These are phyloP conservation scores for Drechslerella coelobrocha DNA, from an alignment of 2,329 filamentous ascomycete species.

Conservation along the genomic window DNA sequence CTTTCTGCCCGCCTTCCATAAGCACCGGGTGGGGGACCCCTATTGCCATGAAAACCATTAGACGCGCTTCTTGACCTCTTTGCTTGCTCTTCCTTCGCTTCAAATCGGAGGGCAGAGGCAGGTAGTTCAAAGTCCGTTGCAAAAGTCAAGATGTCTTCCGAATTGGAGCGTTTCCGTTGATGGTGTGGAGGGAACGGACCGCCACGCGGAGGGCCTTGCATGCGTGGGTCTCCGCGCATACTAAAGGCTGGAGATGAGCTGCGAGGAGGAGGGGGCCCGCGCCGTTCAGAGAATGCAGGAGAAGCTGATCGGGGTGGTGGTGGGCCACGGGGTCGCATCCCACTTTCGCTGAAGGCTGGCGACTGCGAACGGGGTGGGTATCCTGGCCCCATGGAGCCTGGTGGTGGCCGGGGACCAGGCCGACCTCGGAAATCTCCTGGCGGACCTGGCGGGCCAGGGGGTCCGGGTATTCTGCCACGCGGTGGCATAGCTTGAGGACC, in stretches of 20 bases:
- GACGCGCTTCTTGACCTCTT: slow-evolving; percentile 28
- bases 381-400: slow-evolving; percentile 41
- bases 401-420: slow-evolving; percentile 30
- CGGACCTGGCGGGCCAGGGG: slow-evolving; percentile 6
- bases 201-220: slow-evolving; percentile 17
- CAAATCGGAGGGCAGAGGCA: slow-evolving; percentile 11
- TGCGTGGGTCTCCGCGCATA: slow-evolving; percentile 36
- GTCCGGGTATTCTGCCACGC: slow-evolving; percentile 20
- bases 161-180: slow-evolving; percentile 41
- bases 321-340: slow-evolving; percentile 33
- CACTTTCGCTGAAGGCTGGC: slow-evolving; percentile 44
- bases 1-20: slow-evolving; percentile 34
- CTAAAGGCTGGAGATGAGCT: slow-evolving; percentile 46
- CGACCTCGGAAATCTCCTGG: slow-evolving; percentile 28
- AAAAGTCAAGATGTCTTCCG: slow-evolving; percentile 37
- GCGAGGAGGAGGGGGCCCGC: slow-evolving; percentile 29
- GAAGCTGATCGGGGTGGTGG: slow-evolving; percentile 37
- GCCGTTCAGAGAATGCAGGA: slow-evolving; percentile 42
- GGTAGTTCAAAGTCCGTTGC: slow-evolving; percentile 39
- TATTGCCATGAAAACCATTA: slow-evolving; percentile 6
- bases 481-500: slow-evolving; percentile 9
- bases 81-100: slow-evolving; percentile 26
- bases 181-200: slow-evolving; percentile 22
- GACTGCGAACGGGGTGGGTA: slow-evolving; percentile 40
- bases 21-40: slow-evolving; percentile 34